Evolutionary conservation across 805 yeast species (phyloP).

Genomic region (Candida anglica): DNA sequence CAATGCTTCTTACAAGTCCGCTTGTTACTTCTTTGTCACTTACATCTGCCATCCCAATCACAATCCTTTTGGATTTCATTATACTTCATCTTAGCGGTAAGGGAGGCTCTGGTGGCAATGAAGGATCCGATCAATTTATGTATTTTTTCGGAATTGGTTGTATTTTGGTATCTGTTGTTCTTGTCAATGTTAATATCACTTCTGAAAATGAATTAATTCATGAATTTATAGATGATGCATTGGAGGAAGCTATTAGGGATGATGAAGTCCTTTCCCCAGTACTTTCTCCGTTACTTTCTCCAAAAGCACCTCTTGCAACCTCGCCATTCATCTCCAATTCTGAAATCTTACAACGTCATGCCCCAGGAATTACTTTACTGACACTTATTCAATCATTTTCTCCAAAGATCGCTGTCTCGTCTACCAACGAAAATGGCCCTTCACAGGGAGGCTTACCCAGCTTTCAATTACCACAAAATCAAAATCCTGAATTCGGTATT

Average conservation of each 20-base stretch:
- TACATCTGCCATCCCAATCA: slow-evolving; percentile 50
- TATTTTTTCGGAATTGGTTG: slow-evolving; percentile 47
- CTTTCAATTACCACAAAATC: slow-evolving; percentile 4
- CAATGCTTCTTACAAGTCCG: slow-evolving; percentile 52
- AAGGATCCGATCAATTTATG: slow-evolving; percentile 19
- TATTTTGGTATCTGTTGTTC: slow-evolving; percentile 43
- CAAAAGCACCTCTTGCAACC: slow-evolving; percentile 4
- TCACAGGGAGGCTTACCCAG: background rate
- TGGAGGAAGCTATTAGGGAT: slow-evolving; percentile 43
- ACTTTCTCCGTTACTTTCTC: slow-evolving; percentile 38
- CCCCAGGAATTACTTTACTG: slow-evolving; percentile 1
- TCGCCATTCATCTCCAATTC: background rate
- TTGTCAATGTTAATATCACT: slow-evolving; percentile 40
- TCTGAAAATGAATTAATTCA: slow-evolving; percentile 44
- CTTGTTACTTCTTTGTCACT: slow-evolving; percentile 48
- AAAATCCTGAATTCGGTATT: slow-evolving; percentile 3
- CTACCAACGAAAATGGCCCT: background rate
- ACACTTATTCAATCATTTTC: slow-evolving; percentile 3
- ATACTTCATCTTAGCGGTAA: slow-evolving; percentile 20
- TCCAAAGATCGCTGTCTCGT: background rate
- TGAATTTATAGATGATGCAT: slow-evolving; percentile 44
- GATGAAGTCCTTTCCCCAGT: slow-evolving; percentile 46
- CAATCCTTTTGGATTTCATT: slow-evolving; percentile 46
- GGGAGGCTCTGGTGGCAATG: slow-evolving; percentile 8
- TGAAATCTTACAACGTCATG: background rate